Evolutionary conservation across 768 basidiomycete genomes (phyloP).

Genomic region (Lactarius indigo): DNA sequence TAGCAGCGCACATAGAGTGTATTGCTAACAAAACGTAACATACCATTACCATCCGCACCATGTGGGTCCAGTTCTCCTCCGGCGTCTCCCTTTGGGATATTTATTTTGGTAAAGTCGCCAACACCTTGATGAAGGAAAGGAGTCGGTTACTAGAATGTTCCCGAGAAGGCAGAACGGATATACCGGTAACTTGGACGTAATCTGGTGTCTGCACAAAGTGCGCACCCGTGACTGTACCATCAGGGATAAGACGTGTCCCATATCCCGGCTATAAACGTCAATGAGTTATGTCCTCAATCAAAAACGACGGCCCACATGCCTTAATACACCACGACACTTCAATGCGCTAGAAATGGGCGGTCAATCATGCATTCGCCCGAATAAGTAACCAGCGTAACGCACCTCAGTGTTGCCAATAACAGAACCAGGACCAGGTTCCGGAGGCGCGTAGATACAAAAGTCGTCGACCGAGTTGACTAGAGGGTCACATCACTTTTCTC

Average conservation of each 20-base stretch:
- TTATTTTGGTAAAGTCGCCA: slow-evolving; percentile 63
- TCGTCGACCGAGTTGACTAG: slow-evolving; percentile 59
- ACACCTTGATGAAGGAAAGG: slow-evolving; percentile 38
- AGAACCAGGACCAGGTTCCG: slow-evolving; percentile 47
- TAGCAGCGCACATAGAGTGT: neutral
- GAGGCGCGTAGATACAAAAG: slow-evolving; percentile 52
- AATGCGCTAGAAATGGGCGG: slow-evolving; percentile 40
- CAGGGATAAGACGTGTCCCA: slow-evolving; percentile 67
- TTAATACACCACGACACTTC: slow-evolving; percentile 55
- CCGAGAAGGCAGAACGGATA: neutral
- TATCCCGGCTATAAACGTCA: slow-evolving; percentile 42
- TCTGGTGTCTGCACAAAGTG: slow-evolving; percentile 73
- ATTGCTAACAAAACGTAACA: neutral
- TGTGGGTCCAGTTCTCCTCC: slow-evolving; percentile 72
- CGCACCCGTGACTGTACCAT: slow-evolving; percentile 63
- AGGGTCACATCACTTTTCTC: neutral
- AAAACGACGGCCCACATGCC: slow-evolving; percentile 27
- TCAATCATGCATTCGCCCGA: slow-evolving; percentile 32
- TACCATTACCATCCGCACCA: slow-evolving; percentile 55
- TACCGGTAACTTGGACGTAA: slow-evolving; percentile 45
- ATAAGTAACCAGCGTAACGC: slow-evolving; percentile 21
- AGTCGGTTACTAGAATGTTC: neutral
- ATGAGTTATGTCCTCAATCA: neutral
- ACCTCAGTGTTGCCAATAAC: slow-evolving; percentile 63
- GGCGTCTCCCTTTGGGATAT: slow-evolving; percentile 55